Percentiles rank a stretch among this genome's conserved stretches.
These are phyloP conservation scores for Gloeostereum incarnatum DNA, from an alignment of 768 basidiomycete genomes.

Conservation along the genomic window DNA sequence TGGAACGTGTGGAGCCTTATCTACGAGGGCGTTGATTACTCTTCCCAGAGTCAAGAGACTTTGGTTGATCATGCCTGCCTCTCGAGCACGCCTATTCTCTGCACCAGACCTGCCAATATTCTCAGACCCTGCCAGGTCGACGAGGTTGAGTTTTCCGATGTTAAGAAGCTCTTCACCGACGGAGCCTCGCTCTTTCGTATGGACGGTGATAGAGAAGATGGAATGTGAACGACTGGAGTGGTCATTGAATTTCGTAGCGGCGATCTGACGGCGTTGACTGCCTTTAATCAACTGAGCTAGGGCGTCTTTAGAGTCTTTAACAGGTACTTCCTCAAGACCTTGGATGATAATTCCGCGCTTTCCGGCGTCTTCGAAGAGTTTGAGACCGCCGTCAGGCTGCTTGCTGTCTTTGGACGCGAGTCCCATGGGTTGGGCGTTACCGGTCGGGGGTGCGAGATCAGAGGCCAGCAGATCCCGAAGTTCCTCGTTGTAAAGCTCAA, in stretches of 20 bases:
- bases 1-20: conserved; percentile 85
- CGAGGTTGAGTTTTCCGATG: conserved; percentile 93
- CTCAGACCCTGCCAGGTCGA: conserved; percentile 95
- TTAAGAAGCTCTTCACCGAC: conserved; percentile 84
- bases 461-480: conserved; percentile 83
- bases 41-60: conserved; percentile 93
- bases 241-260: conserved; percentile 96
- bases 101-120: conserved; percentile 96
- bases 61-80: conserved; percentile 99
- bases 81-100: conserved; percentile 88
- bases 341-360: conserved; percentile 91
- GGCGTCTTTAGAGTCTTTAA: conserved; percentile 77
- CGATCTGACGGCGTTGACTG: conserved; percentile 84
- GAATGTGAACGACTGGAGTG: conserved; percentile 97
- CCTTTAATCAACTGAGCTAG: conserved; percentile 81
- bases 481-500: conserved; percentile 98
- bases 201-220: conserved; percentile 93
- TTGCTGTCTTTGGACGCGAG: conserved; percentile 42
- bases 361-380: conserved; percentile 87
- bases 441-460: conserved; percentile 65
- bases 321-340: conserved; percentile 84
- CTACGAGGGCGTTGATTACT: conserved; percentile 94
- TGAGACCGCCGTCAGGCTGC: conserved; percentile 45
- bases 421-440: conserved; percentile 73
- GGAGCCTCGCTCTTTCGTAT: conserved; percentile 73